Evolutionary conservation across 805 yeast species (phyloP), one percentile per base, ranked within the genome.

Genomic region (Maudiozyma bulderi): DNA sequence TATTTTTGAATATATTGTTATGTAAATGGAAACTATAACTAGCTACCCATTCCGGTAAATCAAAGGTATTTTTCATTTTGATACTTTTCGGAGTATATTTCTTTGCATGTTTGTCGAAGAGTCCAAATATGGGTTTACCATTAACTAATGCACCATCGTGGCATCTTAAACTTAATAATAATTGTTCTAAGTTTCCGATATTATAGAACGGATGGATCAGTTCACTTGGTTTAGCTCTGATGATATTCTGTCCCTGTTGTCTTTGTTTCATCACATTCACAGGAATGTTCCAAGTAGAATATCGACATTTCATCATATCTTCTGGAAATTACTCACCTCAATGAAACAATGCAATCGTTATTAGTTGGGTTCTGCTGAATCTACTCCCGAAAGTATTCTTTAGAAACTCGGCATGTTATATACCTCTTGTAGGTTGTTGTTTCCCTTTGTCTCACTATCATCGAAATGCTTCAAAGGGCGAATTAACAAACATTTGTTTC

Each of bases 151-250:
- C 29, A 2, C 62, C 59, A 6, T 52, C 47, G 10, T 34, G 42
- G 45, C 59, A 61, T 13, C 52, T 47, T 13, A 50, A 50, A 45
- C 65, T 61, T n/a, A 58, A 43, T 13, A 47, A 40, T 15, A 62
- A 56, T 41, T 55, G 56, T 43, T 63, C 67, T 8, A 53, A 39
- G 5, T 48, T 31, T 30, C 55, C 52, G 11, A 62, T 60, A 10
- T 44, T 47, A 47, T 62, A 64, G 48, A 61, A 62, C 8, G 66
- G 62, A 45, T 64, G 67, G 3, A 55, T 46, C 4, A 57, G 50
- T 31, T 55, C 53, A 13, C 47, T 47, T 6, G 59, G 50, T 11
- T 31, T 38, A 32, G 30, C 35, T 44, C 33, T 30, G 13, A 35
- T 40, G 26, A 20, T 26, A 31, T 15, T 14, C 33, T 6, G 28